Percentiles rank a stretch among this genome's conserved stretches.
These are phyloP conservation scores for Brassica juncea DNA, from an alignment of 345 rosid genomes.

Conservation along the genomic window DNA sequence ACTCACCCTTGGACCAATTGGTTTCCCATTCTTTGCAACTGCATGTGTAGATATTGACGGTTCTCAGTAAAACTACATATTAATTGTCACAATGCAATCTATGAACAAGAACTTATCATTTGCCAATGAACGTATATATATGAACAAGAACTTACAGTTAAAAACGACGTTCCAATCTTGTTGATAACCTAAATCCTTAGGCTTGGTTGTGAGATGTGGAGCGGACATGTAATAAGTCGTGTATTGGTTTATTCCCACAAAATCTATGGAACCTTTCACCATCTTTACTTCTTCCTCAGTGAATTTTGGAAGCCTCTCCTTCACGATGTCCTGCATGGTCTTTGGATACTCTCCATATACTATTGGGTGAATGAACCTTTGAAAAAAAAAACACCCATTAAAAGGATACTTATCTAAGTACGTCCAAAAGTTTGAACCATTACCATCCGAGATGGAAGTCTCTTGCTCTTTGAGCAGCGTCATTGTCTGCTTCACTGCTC, in stretches of 20 bases:
- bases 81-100: not conserved
- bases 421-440: not conserved
- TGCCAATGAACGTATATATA: not conserved
- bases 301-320: conserved; percentile 82
- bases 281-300: conserved; percentile 68
- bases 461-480: conserved; percentile 93
- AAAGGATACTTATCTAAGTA: not conserved
- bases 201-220: conserved; percentile 50
- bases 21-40: conserved; percentile 66
- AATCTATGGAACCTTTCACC: conserved; percentile 91
- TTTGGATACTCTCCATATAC: conserved; percentile 89
- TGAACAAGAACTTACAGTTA: conserved; percentile 56
- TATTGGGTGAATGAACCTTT: conserved; percentile 93
- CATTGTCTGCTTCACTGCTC: conserved; percentile 72
- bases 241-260: conserved; percentile 89
- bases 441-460: conserved; percentile 98
- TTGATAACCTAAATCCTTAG: conserved; percentile 69
- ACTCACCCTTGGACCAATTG: conserved; percentile 77
- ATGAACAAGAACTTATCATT: conserved; percentile 40
- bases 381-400: not conserved
- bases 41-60: conserved; percentile 26
- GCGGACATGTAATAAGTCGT: conserved; percentile 72
- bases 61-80: conserved; percentile 3
- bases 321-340: conserved; percentile 78
- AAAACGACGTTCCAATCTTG: conserved; percentile 88